Evolutionary conservation across 352 stramenopile species (phyloP), one percentile per base, ranked within the genome.

Genomic region (Globisporangium takayamanum): DNA sequence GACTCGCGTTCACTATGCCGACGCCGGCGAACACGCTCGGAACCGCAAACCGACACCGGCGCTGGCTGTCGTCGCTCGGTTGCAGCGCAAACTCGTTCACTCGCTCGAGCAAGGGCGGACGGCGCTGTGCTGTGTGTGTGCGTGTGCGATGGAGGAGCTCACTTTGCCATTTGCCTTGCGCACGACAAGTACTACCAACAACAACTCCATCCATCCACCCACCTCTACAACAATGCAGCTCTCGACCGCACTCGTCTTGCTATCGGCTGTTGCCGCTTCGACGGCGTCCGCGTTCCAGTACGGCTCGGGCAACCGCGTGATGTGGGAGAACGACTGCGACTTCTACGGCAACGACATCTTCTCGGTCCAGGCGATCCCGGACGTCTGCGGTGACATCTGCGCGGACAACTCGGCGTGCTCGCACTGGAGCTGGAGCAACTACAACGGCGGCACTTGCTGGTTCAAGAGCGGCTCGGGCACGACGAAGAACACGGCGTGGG

Each of bases 361-460:
- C 54, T 56, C 53, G 11, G 47, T 63, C 39, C 25, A 20, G 16
- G 60, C 22, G 12, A 63, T 63, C 55, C 54, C 60, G 12, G 55
- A 57, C 22, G 49, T 48, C 47, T 66, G 60, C 39, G 60, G 60
- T n/a, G 55, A 66, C 33, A 8, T 63, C 14, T 66, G 60, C 48
- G 54, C 55, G 3, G 50, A 66, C 54, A 50, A 66, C 39, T 28
- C 12, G 15, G 22, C 16, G 14, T 66, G 60, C 54, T 58, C 60
- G 47, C 60, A 66, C 46, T 66, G 60, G 60, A 80, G 75, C n/a
- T 89, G 79, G 79, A 78, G 52, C 33, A 72, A 78, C 62, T 59
- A 78, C 57, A 74, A 68, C 42, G 74, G 73, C 18, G 78, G 78
- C n/a, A 85, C 74, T 7, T 89, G 79, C 64, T 87, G 64, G 64